Evolutionary conservation across 495 filamentous ascomycete genomes (phyloP).

Genomic region (Penicillium antarcticum): DNA sequence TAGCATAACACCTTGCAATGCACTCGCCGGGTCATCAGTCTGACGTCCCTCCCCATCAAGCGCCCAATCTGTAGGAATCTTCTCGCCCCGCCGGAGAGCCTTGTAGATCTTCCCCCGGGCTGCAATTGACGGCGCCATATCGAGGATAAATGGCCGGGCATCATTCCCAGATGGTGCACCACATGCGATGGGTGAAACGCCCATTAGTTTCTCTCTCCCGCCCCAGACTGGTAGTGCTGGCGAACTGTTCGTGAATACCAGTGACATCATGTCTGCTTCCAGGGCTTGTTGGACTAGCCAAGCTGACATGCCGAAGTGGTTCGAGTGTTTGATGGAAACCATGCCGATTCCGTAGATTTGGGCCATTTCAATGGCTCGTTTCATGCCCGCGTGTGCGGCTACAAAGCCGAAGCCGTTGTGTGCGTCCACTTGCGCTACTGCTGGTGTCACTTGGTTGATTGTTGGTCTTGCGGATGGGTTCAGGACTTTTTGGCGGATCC

Average conservation of each 20-base stretch:
- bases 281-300: conserved; percentile 75
- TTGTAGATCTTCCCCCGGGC: conserved; percentile 77
- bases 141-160: conserved; percentile 60
- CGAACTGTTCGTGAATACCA: conserved; percentile 78
- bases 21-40: conserved; percentile 64
- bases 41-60: conserved; percentile 64
- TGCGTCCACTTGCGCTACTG: conserved; percentile 64
- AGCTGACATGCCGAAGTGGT: conserved; percentile 79
- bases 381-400: conserved; percentile 61
- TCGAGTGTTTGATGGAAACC: conserved; percentile 68
- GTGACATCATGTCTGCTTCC: conserved; percentile 66
- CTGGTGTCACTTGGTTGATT: conserved; percentile 58
- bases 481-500: conserved; percentile 63
- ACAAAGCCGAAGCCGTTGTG: conserved; percentile 75
- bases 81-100: conserved; percentile 65
- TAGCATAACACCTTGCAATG: conserved; percentile 70
- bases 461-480: conserved; percentile 54
- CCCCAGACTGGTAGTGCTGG: conserved; percentile 75
- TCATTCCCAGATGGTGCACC: conserved; percentile 62
- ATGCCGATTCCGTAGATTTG: conserved; percentile 66
- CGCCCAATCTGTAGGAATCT: conserved; percentile 72
- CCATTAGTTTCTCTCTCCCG: conserved; percentile 62
- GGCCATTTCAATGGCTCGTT: conserved; percentile 61
- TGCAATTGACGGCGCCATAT: conserved; percentile 74
- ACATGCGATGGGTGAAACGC: conserved; percentile 74